Percentiles rank a stretch among this genome's conserved stretches.
Conservation (phyloP, 495 filamentous ascomycete genomes). For the Penicillium macrosclerotiorum region DNA sequence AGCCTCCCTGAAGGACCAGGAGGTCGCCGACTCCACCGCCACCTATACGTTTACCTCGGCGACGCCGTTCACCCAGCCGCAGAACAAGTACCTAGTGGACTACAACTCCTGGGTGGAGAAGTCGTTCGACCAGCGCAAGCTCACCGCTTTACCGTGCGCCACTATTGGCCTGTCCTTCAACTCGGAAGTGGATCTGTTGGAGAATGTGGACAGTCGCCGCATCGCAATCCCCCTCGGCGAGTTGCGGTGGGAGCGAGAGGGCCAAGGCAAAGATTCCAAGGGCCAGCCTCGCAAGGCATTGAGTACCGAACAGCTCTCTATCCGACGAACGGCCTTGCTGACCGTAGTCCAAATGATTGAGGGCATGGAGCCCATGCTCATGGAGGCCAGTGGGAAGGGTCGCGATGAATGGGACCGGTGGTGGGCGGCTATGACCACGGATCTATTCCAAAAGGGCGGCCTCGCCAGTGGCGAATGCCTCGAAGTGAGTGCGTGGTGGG, state of each 20-base stretch:
- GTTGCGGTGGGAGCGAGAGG: slow-evolving; percentile 82
- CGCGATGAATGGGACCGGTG: slow-evolving; percentile 91
- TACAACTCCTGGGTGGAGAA: slow-evolving; percentile 82
- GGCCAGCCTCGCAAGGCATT: slow-evolving; percentile 48
- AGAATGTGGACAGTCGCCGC: slow-evolving; percentile 67
- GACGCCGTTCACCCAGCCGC: slow-evolving; percentile 71
- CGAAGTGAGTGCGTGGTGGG: slow-evolving; percentile 95
- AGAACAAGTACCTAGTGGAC: slow-evolving; percentile 78
- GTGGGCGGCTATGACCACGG: slow-evolving; percentile 82
- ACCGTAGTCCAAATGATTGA: slow-evolving; percentile 87
- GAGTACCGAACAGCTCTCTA: slow-evolving; percentile 68
- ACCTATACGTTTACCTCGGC: slow-evolving; percentile 82
- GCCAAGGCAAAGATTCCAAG: slow-evolving; percentile 35
- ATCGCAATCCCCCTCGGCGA: slow-evolving; percentile 85
- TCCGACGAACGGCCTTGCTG: slow-evolving; percentile 74
- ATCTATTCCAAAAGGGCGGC: slow-evolving; percentile 75
- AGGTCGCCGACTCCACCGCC: slow-evolving; percentile 60
- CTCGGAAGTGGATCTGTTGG: slow-evolving; percentile 73
- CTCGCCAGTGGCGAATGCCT: slow-evolving; percentile 84
- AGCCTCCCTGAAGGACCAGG: slow-evolving; percentile 55
- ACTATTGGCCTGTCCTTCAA: slow-evolving; percentile 72
- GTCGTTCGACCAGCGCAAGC: slow-evolving; percentile 66
- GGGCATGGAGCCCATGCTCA: slow-evolving; percentile 76
- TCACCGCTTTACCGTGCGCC: slow-evolving; percentile 77
- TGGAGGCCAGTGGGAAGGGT: slow-evolving; percentile 79